A percentile compares a stretch with the other conserved stretches of the same genome.
phyloP scores from a whole-genome alignment of 2,329 filamentous ascomycete genomes.

The Anthostomella pinea region DNA sequence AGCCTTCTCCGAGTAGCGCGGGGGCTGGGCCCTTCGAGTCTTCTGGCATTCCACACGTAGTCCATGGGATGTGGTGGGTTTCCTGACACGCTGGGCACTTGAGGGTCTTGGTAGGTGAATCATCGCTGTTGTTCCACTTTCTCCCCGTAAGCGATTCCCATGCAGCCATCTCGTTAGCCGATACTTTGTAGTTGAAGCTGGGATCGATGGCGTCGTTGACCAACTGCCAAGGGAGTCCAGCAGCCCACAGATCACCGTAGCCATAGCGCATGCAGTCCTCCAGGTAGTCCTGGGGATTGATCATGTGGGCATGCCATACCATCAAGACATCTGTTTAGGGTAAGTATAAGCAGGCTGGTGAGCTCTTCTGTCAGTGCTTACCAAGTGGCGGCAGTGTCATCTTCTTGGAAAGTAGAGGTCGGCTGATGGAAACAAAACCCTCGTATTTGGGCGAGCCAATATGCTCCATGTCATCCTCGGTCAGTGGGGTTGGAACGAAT shows the following conservation, averaged over 20 bases:
- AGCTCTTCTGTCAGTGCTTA: conserved; percentile 28
- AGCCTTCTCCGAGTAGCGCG: conserved; percentile 51
- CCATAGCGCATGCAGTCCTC: conserved; percentile 67
- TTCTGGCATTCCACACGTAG: conserved; percentile 43
- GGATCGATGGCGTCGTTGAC: conserved; percentile 58
- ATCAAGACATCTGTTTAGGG: conserved; percentile 62
- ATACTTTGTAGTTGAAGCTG: conserved; percentile 54
- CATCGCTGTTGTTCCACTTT: conserved; percentile 59
- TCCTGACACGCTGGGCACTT: conserved; percentile 54
- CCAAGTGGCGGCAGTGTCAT: conserved; percentile 57
- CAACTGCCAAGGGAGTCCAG: conserved; percentile 64
- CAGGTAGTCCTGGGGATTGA: conserved; percentile 71
- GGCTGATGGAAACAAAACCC: conserved; percentile 28
- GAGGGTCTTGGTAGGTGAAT: conserved; percentile 45
- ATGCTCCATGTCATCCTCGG: conserved; percentile 35
- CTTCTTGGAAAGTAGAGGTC: conserved; percentile 34
- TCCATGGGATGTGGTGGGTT: conserved; percentile 55
- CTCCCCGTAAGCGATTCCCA: conserved; percentile 50
- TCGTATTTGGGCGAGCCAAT: conserved; percentile 26
- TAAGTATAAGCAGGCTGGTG: conserved; percentile 24
- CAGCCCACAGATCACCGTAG: conserved; percentile 54
- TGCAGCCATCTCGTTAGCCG: conserved; percentile 37
- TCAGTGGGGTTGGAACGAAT: conserved; percentile 31
- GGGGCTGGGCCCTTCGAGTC: conserved; percentile 33
- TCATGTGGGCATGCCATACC: conserved; percentile 77